Percentiles rank a stretch among this genome's conserved stretches.
Conservation (phyloP, 2,329 filamentous ascomycete species). For the Calonectria leucothoes region DNA sequence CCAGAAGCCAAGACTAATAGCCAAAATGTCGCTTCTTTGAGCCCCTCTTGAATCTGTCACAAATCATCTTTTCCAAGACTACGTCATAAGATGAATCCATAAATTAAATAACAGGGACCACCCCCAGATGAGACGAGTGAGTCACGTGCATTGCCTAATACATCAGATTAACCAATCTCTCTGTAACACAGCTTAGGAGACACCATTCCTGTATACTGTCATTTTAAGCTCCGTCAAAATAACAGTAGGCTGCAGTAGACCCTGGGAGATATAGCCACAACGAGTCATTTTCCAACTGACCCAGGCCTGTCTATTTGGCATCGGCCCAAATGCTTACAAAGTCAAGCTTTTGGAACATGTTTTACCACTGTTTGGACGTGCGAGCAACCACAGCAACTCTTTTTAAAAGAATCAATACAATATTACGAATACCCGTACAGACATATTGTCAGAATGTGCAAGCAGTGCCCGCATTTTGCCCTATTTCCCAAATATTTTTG, state of each 20-base stretch:
- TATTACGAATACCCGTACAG: not conserved
- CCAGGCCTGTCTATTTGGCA: not conserved
- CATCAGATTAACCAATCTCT: not conserved
- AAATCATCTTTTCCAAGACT: not conserved
- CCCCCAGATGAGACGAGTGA: not conserved
- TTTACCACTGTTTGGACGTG: not conserved
- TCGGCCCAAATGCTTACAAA: not conserved
- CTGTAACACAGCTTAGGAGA: not conserved
- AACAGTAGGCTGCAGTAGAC: no score
- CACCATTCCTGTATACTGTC: not conserved
- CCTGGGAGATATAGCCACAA: not conserved
- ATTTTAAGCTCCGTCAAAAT: no score
- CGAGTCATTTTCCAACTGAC: not conserved
- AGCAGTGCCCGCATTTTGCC: not conserved
- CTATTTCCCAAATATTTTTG: not conserved
- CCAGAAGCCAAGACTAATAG: not conserved
- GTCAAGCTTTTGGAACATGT: not conserved
- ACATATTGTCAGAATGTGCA: not conserved
- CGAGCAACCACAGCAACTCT: not conserved
- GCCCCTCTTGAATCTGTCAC: not conserved
- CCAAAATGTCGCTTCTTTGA: not conserved
- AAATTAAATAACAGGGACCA: not conserved
- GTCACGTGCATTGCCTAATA: not conserved
- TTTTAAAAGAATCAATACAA: not conserved
- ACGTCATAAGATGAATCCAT: not conserved